Evolutionary conservation across 2,329 filamentous ascomycete species (phyloP).

Genomic region (Lizonia empirigonia): DNA sequence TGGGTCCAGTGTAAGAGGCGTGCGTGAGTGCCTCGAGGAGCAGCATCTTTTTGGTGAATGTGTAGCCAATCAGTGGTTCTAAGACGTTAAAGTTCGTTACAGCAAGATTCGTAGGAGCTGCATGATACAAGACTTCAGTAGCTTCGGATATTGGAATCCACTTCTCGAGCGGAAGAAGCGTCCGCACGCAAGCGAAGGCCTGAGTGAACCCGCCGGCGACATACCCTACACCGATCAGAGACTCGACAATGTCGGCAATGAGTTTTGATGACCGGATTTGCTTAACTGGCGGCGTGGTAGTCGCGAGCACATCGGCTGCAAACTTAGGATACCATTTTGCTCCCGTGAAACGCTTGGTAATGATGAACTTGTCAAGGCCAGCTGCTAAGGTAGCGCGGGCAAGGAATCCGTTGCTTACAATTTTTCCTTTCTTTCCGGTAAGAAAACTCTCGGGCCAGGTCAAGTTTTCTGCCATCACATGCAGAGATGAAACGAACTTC

Average conservation of each 20-base stretch:
- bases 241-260: conserved; percentile 86
- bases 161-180: conserved; percentile 67
- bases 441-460: conserved; percentile 79
- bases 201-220: conserved; percentile 69
- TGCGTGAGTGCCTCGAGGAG: conserved; percentile 84
- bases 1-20: conserved; percentile 58
- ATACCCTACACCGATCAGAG: conserved; percentile 78
- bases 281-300: conserved; percentile 19
- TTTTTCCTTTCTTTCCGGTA: conserved; percentile 67
- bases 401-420: conserved; percentile 78
- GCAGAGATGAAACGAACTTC: conserved; percentile 73
- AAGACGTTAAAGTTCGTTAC: conserved; percentile 49
- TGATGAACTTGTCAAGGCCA: conserved; percentile 74
- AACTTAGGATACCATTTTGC: conserved; percentile 74
- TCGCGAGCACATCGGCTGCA: conserved; percentile 51
- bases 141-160: conserved; percentile 36
- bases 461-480: conserved; percentile 65
- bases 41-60: conserved; percentile 68
- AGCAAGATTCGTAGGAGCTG: conserved; percentile 18
- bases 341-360: conserved; percentile 70
- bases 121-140: conserved; percentile 34
- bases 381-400: conserved; percentile 65
- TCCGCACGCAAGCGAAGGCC: conserved; percentile 65
- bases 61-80: conserved; percentile 72
- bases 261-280: conserved; percentile 72